Conservation (phyloP, 805 yeast species). For the Nakazawaea laoshanensis region DNA sequence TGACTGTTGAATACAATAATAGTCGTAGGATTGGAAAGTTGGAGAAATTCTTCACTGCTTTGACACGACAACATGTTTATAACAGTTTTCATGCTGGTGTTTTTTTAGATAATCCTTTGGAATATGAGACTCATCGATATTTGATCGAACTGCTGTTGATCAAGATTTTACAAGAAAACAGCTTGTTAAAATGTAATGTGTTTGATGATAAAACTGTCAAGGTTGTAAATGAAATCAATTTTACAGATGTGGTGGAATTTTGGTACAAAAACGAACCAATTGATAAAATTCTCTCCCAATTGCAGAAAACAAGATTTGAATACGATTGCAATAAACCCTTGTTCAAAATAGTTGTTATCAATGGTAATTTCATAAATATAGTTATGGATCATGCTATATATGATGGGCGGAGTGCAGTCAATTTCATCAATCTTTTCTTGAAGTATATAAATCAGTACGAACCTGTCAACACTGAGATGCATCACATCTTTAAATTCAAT, state of each 20-base stretch:
- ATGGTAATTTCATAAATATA: constrained; percentile 2
- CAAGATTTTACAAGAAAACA: not conserved
- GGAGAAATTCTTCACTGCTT: constrained; percentile 4
- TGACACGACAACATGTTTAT: constrained; percentile 2
- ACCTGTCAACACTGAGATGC: not conserved
- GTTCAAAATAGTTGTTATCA: constrained; percentile 6
- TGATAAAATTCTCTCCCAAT: not conserved
- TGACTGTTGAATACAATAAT: too few species aligned
- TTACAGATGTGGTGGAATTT: constrained; percentile 5
- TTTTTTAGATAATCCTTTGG: not conserved
- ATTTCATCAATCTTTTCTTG: constrained; percentile 2
- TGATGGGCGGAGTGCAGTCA: constrained; percentile 7
- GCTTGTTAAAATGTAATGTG: constrained; percentile 3
- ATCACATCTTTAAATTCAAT: not conserved
- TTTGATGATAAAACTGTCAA: constrained; percentile 1
- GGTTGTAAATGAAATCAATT: constrained; percentile 1
- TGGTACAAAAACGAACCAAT: not conserved
- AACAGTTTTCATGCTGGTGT: constrained; percentile 4
- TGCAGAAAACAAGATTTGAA: constrained; percentile 1
- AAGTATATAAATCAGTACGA: not conserved
- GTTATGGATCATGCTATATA: constrained; percentile 6
- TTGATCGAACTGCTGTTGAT: not conserved
- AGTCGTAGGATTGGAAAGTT: constrained; percentile 3
- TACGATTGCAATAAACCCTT: not conserved
- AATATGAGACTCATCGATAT: not conserved